phyloP scores from a whole-genome alignment of 108 stramenopile genomes.

The Cylindrotheca fusiformis region DNA sequence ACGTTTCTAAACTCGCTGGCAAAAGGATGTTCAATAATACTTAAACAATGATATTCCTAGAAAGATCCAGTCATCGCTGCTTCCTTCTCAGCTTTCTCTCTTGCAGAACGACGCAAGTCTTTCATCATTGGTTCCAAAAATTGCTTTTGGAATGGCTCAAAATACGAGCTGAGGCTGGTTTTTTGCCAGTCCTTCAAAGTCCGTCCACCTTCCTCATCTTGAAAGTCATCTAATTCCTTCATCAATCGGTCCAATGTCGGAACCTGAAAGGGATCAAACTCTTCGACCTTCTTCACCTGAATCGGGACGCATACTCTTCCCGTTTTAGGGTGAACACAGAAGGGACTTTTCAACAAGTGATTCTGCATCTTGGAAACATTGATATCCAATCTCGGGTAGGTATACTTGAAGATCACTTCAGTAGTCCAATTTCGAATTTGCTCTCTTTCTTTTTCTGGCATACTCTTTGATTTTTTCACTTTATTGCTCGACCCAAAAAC shows the following conservation, averaged over 20 bases:
- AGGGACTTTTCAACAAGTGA: conserved; percentile 99
- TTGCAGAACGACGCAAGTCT: conserved; percentile 51
- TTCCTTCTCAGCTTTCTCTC: conserved; percentile 62
- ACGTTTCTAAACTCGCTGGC: too few relatives aligned
- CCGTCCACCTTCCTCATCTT: conserved; percentile 11
- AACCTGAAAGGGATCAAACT: conserved; percentile 88
- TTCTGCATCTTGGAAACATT: conserved; percentile 99
- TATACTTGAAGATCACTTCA: conserved; percentile 89
- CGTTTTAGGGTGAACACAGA: conserved; percentile 99
- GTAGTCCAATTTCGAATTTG: conserved; percentile 81
- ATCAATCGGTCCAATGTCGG: conserved; percentile 78
- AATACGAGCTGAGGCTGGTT: conserved; percentile 71
- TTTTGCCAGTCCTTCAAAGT: conserved; percentile 71
- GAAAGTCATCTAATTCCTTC: conserved; percentile 65
- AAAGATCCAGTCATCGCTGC: conserved; percentile 87
- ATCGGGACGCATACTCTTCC: conserved; percentile 99
- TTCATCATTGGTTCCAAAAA: conserved; percentile 85
- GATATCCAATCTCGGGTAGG: conserved; percentile 98
- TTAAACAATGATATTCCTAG: too few relatives aligned
- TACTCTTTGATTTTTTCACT: conserved; percentile 15
- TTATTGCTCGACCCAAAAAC: conserved; percentile 27
- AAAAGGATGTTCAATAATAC: too few relatives aligned
- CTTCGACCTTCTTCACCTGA: conserved; percentile 45
- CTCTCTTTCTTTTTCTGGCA: conserved; percentile 31
- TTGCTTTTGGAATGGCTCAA: conserved; percentile 72